These are phyloP conservation scores for Choricystis sp. DNA, from an alignment of 139 green algal species.

Conservation along the genomic window DNA sequence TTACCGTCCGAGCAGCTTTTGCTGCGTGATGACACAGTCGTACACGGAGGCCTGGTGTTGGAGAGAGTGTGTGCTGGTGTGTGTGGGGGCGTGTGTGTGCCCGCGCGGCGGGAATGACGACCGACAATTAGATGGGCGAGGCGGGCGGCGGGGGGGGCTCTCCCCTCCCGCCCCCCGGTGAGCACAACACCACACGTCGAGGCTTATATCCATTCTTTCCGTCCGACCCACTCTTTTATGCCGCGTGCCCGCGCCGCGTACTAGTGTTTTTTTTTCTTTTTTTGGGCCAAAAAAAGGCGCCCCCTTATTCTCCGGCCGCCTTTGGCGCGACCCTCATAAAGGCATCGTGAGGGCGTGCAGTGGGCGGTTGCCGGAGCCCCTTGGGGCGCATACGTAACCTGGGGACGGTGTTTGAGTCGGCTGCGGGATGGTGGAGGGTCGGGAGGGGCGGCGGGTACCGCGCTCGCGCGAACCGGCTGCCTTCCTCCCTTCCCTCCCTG, in stretches of 20 bases:
- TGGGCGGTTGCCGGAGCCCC: too few species aligned
- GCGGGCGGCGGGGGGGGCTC: not conserved
- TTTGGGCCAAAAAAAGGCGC: not conserved
- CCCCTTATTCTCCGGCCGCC: slow-evolving; percentile 1
- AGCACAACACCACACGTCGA: slow-evolving; percentile 3
- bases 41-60: slow-evolving; percentile 9
- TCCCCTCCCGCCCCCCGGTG: not conserved
- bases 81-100: not conserved
- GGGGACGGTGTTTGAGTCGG: too few species aligned
- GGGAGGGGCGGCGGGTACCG: too few species aligned
- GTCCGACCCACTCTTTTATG: too few species aligned
- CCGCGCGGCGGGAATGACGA: slow-evolving; percentile 7
- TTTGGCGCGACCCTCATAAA: too few species aligned
- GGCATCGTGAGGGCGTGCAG: too few species aligned
- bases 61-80: not conserved
- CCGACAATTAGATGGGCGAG: slow-evolving; percentile 11
- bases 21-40: slow-evolving; percentile 10
- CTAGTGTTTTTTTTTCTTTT: too few species aligned
- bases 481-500: too few species aligned
- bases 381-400: too few species aligned
- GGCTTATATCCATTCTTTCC: slow-evolving; percentile 6
- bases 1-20: slow-evolving; percentile 12
- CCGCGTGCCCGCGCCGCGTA: too few species aligned
- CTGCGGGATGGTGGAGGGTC: too few species aligned
- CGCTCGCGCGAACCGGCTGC: too few species aligned